Evolutionary conservation across 345 rosid genomes (phyloP).

Genomic region (Diplotaxis tenuifolia): DNA sequence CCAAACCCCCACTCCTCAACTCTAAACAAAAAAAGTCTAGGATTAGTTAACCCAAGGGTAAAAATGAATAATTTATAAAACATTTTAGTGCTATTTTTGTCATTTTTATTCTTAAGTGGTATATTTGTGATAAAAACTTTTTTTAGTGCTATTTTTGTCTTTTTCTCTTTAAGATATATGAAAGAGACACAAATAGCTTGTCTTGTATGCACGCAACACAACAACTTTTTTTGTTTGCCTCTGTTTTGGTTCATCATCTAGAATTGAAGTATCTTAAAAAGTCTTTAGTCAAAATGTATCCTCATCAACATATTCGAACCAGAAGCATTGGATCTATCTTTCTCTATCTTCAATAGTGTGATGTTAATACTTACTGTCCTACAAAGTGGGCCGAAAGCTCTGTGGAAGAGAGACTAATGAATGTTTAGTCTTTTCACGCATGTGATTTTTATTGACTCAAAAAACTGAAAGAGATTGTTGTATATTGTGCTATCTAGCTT

Average conservation of each 20-base stretch:
- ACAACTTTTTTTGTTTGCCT: not conserved
- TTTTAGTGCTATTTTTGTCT: too few relatives aligned
- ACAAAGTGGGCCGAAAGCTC: constrained; percentile 31
- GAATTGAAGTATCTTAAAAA: constrained; percentile 16
- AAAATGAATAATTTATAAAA: too few relatives aligned
- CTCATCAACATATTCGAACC: constrained; percentile 22
- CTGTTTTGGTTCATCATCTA: not conserved
- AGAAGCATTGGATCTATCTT: constrained; percentile 14
- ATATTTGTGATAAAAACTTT: too few relatives aligned
- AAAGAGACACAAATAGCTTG: too few relatives aligned
- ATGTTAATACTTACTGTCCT: constrained; percentile 34
- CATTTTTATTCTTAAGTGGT: too few relatives aligned
- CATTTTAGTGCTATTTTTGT: too few relatives aligned
- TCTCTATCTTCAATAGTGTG: constrained; percentile 24
- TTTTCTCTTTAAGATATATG: too few relatives aligned
- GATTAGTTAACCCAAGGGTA: too few relatives aligned
- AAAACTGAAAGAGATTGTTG: constrained; percentile 16
- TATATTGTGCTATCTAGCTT: not conserved
- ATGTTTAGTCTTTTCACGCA: constrained; percentile 63
- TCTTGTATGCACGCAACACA: too few relatives aligned
- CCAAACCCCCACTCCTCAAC: too few relatives aligned
- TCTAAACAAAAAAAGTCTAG: too few relatives aligned
- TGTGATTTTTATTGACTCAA: constrained; percentile 33
- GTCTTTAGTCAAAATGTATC: constrained; percentile 28
- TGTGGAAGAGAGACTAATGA: constrained; percentile 20